Conservation (phyloP, 1,139 yeast species). For the Yamadazyma epiphylla region DNA sequence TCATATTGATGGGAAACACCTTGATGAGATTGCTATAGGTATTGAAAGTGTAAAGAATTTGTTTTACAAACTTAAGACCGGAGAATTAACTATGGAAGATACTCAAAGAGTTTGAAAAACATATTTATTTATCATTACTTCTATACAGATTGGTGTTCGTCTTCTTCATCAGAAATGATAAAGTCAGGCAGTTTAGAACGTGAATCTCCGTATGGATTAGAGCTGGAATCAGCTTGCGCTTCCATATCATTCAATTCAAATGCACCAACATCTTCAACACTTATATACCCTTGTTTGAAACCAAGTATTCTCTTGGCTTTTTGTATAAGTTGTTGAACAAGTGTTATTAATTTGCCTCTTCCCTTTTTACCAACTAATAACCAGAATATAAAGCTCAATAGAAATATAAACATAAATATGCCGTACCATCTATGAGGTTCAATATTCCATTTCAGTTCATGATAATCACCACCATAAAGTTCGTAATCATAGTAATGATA, state of each 20-base stretch:
- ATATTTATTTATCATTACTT: no score
- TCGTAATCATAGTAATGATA: constrained; percentile 29
- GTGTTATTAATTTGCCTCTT: constrained; percentile 13
- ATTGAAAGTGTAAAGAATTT: constrained; percentile 19
- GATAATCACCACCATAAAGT: constrained; percentile 17
- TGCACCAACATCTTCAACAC: constrained; percentile 5
- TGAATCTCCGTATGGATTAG: background rate
- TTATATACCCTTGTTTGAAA: background rate
- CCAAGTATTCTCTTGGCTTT: background rate
- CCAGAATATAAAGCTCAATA: constrained; percentile 41
- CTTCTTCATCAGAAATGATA: constrained; percentile 7
- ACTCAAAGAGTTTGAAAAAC: constrained; percentile 5
- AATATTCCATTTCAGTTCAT: constrained; percentile 36
- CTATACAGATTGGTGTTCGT: background rate
- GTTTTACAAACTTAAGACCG: constrained; percentile 21
- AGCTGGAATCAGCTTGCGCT: no score
- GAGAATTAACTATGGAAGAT: constrained; percentile 8
- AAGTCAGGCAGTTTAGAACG: constrained; percentile 1
- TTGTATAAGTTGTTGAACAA: background rate
- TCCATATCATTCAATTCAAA: constrained; percentile 8
- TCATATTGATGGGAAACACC: constrained; percentile 18
- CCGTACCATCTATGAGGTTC: constrained; percentile 58
- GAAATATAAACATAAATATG: constrained; percentile 40
- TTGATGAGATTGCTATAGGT: constrained; percentile 23
- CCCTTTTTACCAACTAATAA: constrained; percentile 45